Percentiles rank a stretch among this genome's conserved stretches.
Conservation (phyloP, 139 green algal species). For the Haematococcus lacustris region DNA sequence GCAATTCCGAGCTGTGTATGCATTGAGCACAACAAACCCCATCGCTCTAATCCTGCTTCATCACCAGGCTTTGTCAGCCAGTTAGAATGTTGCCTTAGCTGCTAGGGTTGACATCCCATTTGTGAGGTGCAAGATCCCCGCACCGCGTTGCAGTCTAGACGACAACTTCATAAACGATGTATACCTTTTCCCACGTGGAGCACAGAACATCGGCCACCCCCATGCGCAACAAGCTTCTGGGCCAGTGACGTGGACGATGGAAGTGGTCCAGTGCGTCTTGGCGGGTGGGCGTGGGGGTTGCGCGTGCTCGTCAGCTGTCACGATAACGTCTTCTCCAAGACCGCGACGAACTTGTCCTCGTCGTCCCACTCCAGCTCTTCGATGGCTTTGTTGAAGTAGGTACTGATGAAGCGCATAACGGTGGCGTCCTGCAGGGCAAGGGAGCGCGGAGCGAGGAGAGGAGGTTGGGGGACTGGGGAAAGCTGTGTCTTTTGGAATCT, state of each 20-base stretch:
- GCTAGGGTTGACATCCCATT: too few species aligned
- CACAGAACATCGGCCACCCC: background rate
- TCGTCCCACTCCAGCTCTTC: conserved; percentile 23
- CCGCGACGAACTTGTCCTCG: conserved; percentile 26
- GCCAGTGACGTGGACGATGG: background rate
- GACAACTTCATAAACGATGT: background rate
- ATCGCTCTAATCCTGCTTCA: too few species aligned
- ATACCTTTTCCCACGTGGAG: background rate
- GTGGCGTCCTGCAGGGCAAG: conserved; percentile 12
- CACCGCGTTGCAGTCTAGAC: background rate
- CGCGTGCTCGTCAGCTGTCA: background rate
- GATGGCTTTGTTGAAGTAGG: conserved; percentile 33
- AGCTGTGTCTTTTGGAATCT: too few species aligned
- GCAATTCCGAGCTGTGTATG: too few species aligned
- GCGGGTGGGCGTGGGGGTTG: too few species aligned
- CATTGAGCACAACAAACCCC: too few species aligned
- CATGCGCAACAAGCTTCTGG: background rate
- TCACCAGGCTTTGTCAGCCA: too few species aligned
- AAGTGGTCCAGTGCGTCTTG: too few species aligned
- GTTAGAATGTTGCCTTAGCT: too few species aligned
- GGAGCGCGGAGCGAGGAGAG: background rate
- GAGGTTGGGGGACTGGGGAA: background rate
- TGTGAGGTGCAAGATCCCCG: too few species aligned
- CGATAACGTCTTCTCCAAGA: conserved; percentile 16
- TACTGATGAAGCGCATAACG: conserved; percentile 18